Conservation (phyloP, 108 stramenopile species). For the Cylindrotheca fusiformis region DNA sequence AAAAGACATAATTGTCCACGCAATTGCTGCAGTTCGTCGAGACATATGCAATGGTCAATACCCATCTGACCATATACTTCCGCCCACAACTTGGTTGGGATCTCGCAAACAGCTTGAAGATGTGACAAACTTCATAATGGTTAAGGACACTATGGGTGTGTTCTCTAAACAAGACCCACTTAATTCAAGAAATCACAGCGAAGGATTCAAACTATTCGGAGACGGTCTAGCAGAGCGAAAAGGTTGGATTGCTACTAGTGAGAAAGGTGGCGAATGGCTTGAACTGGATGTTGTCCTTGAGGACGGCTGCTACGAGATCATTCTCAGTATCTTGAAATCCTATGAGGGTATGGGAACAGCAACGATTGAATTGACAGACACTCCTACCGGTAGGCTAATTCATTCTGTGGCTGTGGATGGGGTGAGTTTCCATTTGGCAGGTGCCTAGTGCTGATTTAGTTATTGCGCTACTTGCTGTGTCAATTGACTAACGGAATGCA, state of each 20-base stretch:
- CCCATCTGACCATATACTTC: conserved; percentile 17
- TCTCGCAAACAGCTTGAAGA: conserved; percentile 25
- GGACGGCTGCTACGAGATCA: conserved; percentile 42
- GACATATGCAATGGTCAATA: conserved; percentile 24
- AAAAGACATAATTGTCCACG: conserved; percentile 44
- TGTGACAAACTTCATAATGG: conserved; percentile 45
- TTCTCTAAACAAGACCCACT: conserved; percentile 41
- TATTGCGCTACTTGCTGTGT: too few species aligned
- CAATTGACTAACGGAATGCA: too few species aligned
- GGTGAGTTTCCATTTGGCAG: background rate
- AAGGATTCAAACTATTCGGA: conserved; percentile 36
- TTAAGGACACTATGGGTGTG: conserved; percentile 48
- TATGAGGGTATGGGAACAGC: conserved; percentile 50
- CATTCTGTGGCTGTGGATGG: conserved; percentile 35
- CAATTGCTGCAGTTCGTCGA: conserved; percentile 34
- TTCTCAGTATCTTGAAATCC: conserved; percentile 49
- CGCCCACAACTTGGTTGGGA: conserved; percentile 43
- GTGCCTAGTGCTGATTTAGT: too few species aligned
- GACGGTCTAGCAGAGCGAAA: conserved; percentile 37
- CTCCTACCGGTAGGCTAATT: conserved; percentile 9
- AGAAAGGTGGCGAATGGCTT: conserved; percentile 39
- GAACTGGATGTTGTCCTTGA: conserved; percentile 45
- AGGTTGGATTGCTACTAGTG: conserved; percentile 63
- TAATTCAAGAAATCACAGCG: conserved; percentile 18
- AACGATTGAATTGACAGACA: conserved; percentile 38